phyloP scores from a whole-genome alignment of 2,329 filamentous ascomycete genomes.

The Botrytis deweyae region DNA sequence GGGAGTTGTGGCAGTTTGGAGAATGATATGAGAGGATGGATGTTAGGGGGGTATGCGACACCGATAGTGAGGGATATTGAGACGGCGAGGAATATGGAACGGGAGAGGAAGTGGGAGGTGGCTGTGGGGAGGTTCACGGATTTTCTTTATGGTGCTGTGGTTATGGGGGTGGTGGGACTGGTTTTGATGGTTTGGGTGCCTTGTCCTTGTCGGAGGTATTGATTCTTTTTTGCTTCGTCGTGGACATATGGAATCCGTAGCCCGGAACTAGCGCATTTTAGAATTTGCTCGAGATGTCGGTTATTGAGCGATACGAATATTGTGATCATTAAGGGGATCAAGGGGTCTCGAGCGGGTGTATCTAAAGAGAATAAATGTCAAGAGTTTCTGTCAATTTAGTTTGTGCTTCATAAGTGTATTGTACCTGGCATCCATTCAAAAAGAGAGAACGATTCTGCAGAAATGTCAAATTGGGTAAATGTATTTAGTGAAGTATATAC shows the following conservation, averaged over 20 bases:
- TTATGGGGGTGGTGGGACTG: not conserved
- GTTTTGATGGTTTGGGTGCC: not conserved
- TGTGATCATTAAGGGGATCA: not conserved
- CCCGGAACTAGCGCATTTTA: not conserved
- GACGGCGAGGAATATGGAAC: not conserved
- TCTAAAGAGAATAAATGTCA: not conserved
- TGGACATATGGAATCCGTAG: not conserved
- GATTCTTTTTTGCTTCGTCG: not conserved
- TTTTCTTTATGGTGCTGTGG: not conserved
- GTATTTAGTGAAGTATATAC: not conserved
- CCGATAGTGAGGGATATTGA: conserved; percentile 4
- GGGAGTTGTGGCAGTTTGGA: not conserved
- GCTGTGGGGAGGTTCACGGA: not conserved
- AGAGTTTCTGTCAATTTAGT: not conserved
- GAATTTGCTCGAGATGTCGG: not conserved
- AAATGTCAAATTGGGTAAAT: not conserved
- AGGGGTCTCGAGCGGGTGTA: not conserved
- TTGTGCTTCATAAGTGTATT: not conserved
- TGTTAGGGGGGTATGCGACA: not conserved
- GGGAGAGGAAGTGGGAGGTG: not conserved
- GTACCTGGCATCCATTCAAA: not conserved
- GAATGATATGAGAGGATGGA: not conserved
- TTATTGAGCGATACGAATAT: not conserved
- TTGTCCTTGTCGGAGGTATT: not conserved
- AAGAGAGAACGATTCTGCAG: not conserved